Percentiles rank a stretch among this genome's conserved stretches.
phyloP scores from a whole-genome alignment of 192 early-diverging fungal species.

The Geranomyces michiganensis region DNA sequence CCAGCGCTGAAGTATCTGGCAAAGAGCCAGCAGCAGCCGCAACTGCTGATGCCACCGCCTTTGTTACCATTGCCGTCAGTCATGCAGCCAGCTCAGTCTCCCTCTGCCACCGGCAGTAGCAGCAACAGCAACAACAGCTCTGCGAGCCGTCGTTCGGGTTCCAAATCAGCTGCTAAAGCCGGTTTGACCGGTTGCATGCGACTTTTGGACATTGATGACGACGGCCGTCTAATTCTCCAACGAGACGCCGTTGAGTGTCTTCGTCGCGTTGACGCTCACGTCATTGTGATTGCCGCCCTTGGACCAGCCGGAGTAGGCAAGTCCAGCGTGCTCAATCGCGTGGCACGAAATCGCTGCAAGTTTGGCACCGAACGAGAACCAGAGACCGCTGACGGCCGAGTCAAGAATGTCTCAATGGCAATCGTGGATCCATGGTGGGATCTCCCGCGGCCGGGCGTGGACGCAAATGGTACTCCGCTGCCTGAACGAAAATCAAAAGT shows the following conservation, averaged over 20 bases:
- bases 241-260: neutral
- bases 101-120: neutral
- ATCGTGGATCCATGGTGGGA: conserved; percentile 12
- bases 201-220: neutral
- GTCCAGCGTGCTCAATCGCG: conserved; percentile 1
- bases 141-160: neutral
- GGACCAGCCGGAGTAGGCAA: conserved; percentile 3
- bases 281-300: neutral
- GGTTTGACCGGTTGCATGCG: neutral
- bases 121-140: conserved; percentile 1
- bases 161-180: too few relatives aligned
- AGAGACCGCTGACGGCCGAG: neutral
- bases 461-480: neutral
- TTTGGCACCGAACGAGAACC: neutral
- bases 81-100: too few relatives aligned
- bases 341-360: neutral
- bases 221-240: neutral
- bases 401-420: neutral
- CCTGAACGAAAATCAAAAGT: neutral
- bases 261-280: conserved; percentile 2
- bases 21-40: neutral
- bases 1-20: conserved; percentile 10
- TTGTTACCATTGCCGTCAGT: too few relatives aligned
- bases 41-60: neutral
- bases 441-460: neutral